Base-by-base conservation (phyloP, 768 basidiomycete genomes). In the Pisolithus microcarpus region DNA sequence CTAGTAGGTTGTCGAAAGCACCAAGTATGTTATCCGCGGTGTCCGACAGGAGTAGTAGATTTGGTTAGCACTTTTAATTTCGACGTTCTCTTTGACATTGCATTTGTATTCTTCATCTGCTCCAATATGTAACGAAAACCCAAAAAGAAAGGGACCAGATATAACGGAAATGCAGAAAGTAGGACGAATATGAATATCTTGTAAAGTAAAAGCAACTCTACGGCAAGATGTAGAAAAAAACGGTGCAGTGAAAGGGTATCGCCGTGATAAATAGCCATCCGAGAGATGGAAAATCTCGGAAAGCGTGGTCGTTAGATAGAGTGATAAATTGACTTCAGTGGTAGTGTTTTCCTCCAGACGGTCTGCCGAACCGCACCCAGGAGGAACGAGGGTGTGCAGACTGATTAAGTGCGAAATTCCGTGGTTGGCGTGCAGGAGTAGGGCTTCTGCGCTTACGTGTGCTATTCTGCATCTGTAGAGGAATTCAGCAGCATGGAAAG, bases 301-400 rank as follows among this genome's bases (percentile, higher is more conserved):
- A 46, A 52, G 56, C 45, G 52, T 23, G 43, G 49, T 52, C 49
- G 56, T 46, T 55, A 46, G 5, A 52, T 54, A 49, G 48, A 52
- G 43, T 50, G 51, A 57, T 46, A 56, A 42, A 48, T 53, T 26
- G 49, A 52, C 34, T 55, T 56, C 67, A 87, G 65, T 85, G 78
- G 56, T 75, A 75, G 64, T 84, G 80, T 62, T 84, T 84, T 61
- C 65, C 65, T 43, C 72, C 72, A 54, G 78, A 76, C 9, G 79
- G 72, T 65, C 79, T 78, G 46, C 82, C 78, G 52, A 85, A 75
- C 51, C 84, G 85, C 60, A 76, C 74, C 82, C 84, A 86, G 9
- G 81, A 68, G 26, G 71, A 63, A 61, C 80, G 82, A 51, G 79
- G 73, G 4, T 63, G 61, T 11, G 60, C 48, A 46, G 72, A 65